These are phyloP conservation scores for Dryas integrifolia DNA, from an alignment of 331 rosid genomes.

Conservation along the genomic window DNA sequence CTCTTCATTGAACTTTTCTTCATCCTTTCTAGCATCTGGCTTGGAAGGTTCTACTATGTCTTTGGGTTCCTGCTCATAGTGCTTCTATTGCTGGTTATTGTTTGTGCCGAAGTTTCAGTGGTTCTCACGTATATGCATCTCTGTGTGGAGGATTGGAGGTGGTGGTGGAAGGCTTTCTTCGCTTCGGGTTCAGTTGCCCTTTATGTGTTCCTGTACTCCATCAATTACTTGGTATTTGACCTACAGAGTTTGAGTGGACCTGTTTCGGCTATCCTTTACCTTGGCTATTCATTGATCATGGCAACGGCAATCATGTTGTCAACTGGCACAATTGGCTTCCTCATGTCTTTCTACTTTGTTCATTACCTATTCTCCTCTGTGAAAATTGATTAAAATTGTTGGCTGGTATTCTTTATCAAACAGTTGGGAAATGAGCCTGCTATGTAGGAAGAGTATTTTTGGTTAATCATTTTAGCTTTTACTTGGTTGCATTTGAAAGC, in stretches of 20 bases:
- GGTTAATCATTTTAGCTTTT: conserved; percentile 11
- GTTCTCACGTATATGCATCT: conserved; percentile 97
- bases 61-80: conserved; percentile 90
- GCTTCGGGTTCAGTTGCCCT: conserved; percentile 93
- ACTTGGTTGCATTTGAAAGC: conserved; percentile 28
- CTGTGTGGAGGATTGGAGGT: conserved; percentile 94
- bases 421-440: conserved; percentile 30
- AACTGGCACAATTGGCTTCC: conserved; percentile 85
- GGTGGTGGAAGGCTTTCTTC: conserved; percentile 99
- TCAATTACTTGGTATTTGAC: conserved; percentile 88
- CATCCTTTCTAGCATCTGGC: conserved; percentile 95
- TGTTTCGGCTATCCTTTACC: conserved; percentile 80
- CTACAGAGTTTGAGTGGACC: conserved; percentile 96
- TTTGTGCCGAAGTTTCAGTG: conserved; percentile 91
- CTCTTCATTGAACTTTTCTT: conserved; percentile 95
- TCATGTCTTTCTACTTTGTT: conserved; percentile 86
- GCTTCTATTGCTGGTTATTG: conserved; percentile 61
- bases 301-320: conserved; percentile 87
- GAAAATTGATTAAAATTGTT: conserved; percentile 64
- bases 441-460: conserved; percentile 32
- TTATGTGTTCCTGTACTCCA: conserved; percentile 84
- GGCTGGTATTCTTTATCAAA: conserved; percentile 21
- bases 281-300: conserved; percentile 87
- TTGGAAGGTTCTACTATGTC: conserved; percentile 89
- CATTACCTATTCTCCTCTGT: conserved; percentile 86